Base-by-base conservation (phyloP, 1,284 basidiomycete species). In the Fomitopsis pinicola region DNA sequence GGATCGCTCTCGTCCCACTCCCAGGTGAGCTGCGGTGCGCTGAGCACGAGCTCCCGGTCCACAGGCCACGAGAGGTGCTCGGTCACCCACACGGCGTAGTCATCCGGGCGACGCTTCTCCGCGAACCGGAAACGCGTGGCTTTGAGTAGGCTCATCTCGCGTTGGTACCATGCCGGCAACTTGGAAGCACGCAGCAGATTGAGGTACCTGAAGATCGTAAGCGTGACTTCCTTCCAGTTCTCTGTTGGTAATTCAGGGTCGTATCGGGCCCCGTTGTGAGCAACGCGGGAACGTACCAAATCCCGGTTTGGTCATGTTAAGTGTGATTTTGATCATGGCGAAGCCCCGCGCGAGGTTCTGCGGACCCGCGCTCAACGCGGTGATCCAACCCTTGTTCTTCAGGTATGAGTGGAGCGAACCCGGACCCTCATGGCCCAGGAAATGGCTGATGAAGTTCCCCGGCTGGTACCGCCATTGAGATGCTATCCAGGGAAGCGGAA, bases 401-500 rank as follows among this genome's bases (percentile, higher is more conserved):
- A 99, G 81, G 74, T 95, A 94, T 1, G 94, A 94, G 67, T 96
- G 84, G 46, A 99, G 78, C 0, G 95, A 98, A 1, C 97, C 97
- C 42, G 91, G 88, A 3, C 97, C 98, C 77, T 99, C 98, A 73
- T 99, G 97, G 0, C 97, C 97, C 55, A 98, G 77, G 71, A 97
- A 89, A 74, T 98, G 94, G 2, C 88, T 83, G 19, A 99, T 72
- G 73, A 95, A 92, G 64, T 86, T 78, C 3, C 82, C 86, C 1
- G 97, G 97, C 78, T 95, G 95, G 71, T 89, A 80, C 42, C 85
- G 82, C 86, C 92, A 97, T 53, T 87, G 78, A 1, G 89, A 86
- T 5, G 85, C 80, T 71, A 97, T 89, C 73, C 95, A 95, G 28
- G 89, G 89, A 63, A 97, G 78, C 17, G 94, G 94, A 77, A 97